These are phyloP conservation scores for Russula dissimulans DNA, from an alignment of 768 basidiomycete species.

Conservation along the genomic window DNA sequence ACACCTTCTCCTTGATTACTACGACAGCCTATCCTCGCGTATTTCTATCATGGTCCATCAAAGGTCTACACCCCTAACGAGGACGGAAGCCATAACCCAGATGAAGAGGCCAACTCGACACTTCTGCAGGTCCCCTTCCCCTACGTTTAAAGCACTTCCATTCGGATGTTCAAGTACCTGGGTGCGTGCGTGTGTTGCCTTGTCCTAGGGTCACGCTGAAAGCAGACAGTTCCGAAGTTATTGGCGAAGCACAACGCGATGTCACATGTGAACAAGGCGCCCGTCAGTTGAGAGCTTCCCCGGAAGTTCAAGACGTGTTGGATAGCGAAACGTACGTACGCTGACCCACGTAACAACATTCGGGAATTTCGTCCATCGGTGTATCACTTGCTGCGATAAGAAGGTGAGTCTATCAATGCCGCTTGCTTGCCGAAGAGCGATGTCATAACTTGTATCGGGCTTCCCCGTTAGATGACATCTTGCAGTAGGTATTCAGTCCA, in stretches of 20 bases:
- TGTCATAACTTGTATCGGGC: not conserved
- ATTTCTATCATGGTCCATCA: conserved; percentile 94
- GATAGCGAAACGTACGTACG: not conserved
- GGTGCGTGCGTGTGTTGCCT: conserved; percentile 54
- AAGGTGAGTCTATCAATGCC: not conserved
- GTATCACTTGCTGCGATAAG: not conserved
- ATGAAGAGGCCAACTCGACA: conserved; percentile 40
- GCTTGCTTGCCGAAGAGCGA: not conserved
- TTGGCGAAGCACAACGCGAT: conserved; percentile 86
- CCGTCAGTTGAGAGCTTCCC: conserved; percentile 41
- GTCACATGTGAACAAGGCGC: conserved; percentile 87
- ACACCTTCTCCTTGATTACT: conserved; percentile 57
- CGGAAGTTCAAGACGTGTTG: conserved; percentile 35
- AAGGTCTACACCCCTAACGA: conserved; percentile 44
- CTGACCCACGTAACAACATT: not conserved
- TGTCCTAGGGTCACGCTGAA: not conserved
- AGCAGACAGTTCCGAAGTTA: conserved; percentile 64
- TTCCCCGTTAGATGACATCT: not conserved
- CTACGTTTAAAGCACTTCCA: conserved; percentile 76
- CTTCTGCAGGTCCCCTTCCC: conserved; percentile 88
- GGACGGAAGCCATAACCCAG: not conserved
- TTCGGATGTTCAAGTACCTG: conserved; percentile 63
- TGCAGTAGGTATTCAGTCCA: not conserved
- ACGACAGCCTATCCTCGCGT: conserved; percentile 73
- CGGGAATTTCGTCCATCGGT: not conserved